These are phyloP conservation scores for Odontarrhena argentea DNA, from an alignment of 345 rosid species.

Conservation along the genomic window DNA sequence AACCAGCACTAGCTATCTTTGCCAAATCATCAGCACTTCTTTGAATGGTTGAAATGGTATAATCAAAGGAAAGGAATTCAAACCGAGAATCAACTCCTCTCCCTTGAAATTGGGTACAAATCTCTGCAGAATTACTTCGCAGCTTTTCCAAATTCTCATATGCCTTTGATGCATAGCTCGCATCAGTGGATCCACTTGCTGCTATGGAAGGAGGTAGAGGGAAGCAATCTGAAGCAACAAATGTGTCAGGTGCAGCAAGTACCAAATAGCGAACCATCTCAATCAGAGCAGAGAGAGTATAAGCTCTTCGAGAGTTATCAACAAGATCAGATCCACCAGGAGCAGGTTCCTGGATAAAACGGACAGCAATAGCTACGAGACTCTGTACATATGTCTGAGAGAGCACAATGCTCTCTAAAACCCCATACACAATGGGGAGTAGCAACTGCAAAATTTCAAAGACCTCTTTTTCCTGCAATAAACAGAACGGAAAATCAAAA, in stretches of 20 bases:
- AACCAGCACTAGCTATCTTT: slow-evolving; percentile 69
- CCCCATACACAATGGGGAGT: slow-evolving; percentile 83
- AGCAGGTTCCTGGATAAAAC: slow-evolving; percentile 81
- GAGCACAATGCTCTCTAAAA: slow-evolving; percentile 78
- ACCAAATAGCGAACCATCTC: slow-evolving; percentile 95
- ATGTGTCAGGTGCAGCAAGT: slow-evolving; percentile 89
- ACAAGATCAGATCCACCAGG: slow-evolving; percentile 93
- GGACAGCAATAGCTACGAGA: slow-evolving; percentile 76
- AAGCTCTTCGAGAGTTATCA: slow-evolving; percentile 95
- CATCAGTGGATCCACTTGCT: slow-evolving; percentile 70
- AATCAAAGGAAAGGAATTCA: slow-evolving; percentile 71
- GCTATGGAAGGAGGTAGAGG: slow-evolving; percentile 81
- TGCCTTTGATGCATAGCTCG: slow-evolving; percentile 64
- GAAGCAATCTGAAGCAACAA: slow-evolving; percentile 93
- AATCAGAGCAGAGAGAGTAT: slow-evolving; percentile 77
- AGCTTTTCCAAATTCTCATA: slow-evolving; percentile 68
- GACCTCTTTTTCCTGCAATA: slow-evolving; percentile 76
- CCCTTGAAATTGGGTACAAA: slow-evolving; percentile 54
- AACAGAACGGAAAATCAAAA: slow-evolving; percentile 35
- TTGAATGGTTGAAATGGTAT: slow-evolving; percentile 70
- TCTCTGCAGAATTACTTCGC: slow-evolving; percentile 55
- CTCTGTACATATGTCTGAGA: slow-evolving; percentile 86
- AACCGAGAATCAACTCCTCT: slow-evolving; percentile 72
- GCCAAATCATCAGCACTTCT: slow-evolving; percentile 77
- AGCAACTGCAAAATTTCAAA: slow-evolving; percentile 84